A percentile compares a stretch with the other conserved stretches of the same genome.
Evolutionary conservation across 345 rosid genomes (phyloP).

Genomic region (Populus deltoides): DNA sequence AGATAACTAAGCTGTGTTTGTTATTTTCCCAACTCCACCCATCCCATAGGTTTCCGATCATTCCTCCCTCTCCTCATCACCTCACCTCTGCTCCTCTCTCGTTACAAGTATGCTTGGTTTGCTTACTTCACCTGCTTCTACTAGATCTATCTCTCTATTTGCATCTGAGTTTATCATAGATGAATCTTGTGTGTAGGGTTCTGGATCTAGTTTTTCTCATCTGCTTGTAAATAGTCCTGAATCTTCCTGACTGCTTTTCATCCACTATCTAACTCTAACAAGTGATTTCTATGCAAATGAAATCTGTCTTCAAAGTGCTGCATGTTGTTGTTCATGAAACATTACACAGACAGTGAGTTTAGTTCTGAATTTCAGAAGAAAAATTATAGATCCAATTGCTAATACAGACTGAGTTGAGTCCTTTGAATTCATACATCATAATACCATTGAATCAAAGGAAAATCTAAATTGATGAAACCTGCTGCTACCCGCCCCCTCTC

Average conservation of each 20-base stretch:
- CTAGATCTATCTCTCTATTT: not conserved
- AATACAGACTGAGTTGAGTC: not conserved
- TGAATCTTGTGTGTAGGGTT: not conserved
- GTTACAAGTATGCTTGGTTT: too few relatives aligned
- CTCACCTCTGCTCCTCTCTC: not conserved
- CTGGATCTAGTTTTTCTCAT: not conserved
- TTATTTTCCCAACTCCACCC: slow-evolving; percentile 37
- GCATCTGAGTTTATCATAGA: not conserved
- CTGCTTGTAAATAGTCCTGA: too few relatives aligned
- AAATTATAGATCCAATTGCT: too few relatives aligned
- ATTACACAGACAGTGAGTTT: too few relatives aligned
- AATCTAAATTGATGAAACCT: not conserved
- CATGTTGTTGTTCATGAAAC: too few relatives aligned
- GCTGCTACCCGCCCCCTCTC: not conserved
- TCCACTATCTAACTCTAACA: too few relatives aligned
- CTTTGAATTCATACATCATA: not conserved
- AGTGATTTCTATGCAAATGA: too few relatives aligned
- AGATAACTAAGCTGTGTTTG: not conserved
- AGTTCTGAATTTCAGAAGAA: too few relatives aligned
- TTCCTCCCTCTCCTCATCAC: slow-evolving; percentile 32
- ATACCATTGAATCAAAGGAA: not conserved
- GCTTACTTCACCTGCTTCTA: not conserved
- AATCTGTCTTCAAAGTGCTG: too few relatives aligned
- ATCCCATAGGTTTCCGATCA: slow-evolving; percentile 32
- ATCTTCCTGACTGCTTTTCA: not conserved